phyloP scores from a whole-genome alignment of 208 protist species.

The Angomonas ambiguus region DNA sequence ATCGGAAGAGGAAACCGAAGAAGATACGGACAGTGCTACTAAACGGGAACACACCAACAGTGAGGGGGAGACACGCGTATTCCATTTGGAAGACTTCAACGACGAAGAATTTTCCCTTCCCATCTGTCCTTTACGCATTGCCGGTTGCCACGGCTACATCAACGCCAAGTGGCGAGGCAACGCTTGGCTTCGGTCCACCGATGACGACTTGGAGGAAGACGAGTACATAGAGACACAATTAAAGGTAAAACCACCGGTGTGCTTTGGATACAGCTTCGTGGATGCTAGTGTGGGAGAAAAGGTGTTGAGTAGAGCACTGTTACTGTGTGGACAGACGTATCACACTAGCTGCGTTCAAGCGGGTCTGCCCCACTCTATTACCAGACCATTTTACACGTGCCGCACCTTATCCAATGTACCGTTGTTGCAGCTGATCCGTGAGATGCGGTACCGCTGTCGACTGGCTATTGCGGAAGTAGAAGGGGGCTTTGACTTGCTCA shows the following conservation, averaged over 20 bases:
- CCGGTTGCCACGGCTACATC: background rate
- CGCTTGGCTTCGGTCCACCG: conserved; percentile 14
- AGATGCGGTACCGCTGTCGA: conserved; percentile 46
- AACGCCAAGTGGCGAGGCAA: conserved; percentile 11
- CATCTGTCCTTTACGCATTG: background rate
- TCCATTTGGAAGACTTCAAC: background rate
- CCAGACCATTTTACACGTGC: conserved; percentile 34
- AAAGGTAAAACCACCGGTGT: conserved; percentile 30
- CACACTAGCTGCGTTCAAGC: conserved; percentile 32
- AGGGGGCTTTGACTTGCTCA: conserved; percentile 27
- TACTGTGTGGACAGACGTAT: conserved; percentile 38
- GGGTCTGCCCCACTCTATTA: conserved; percentile 37
- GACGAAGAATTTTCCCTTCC: background rate
- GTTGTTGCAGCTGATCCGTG: conserved; percentile 34
- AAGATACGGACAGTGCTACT: too few relatives aligned
- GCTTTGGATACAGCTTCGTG: conserved; percentile 32
- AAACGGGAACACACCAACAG: too few relatives aligned
- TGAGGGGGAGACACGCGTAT: too few relatives aligned
- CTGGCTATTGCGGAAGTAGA: conserved; percentile 44
- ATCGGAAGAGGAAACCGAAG: too few relatives aligned
- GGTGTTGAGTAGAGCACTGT: conserved; percentile 33
- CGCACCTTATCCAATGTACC: conserved; percentile 39
- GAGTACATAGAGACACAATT: conserved; percentile 2
- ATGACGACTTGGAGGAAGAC: conserved; percentile 20
- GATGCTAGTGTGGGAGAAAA: conserved; percentile 42